Percentiles rank a stretch among this genome's conserved stretches.
Conservation (phyloP, 2,329 filamentous ascomycete genomes). For the Lachnellula cervina region DNA sequence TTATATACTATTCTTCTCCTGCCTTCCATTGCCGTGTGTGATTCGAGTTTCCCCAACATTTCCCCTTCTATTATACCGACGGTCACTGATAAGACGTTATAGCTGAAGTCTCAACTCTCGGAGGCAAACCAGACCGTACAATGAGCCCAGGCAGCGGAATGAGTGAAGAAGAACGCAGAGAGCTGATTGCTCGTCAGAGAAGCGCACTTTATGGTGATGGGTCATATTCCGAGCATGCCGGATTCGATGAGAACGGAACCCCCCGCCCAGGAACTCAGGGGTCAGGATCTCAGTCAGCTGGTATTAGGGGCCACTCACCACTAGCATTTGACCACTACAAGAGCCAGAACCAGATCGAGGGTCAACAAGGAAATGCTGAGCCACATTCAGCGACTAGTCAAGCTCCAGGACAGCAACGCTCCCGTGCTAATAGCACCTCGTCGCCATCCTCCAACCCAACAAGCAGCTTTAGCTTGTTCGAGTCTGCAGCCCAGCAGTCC, state of each 20-base stretch:
- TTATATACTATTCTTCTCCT: slow-evolving; percentile 33
- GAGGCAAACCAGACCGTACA: slow-evolving; percentile 78
- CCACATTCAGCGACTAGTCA: slow-evolving; percentile 43
- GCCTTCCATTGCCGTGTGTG: slow-evolving; percentile 35
- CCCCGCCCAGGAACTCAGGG: slow-evolving; percentile 63
- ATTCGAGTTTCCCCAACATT: slow-evolving; percentile 20
- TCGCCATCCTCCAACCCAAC: slow-evolving; percentile 69
- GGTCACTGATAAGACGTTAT: slow-evolving; percentile 49
- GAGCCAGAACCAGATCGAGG: slow-evolving; percentile 31
- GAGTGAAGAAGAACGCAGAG: slow-evolving; percentile 93
- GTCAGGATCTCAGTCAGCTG: slow-evolving; percentile 53
- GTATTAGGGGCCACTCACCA: slow-evolving; percentile 72
- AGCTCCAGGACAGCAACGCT: slow-evolving; percentile 38
- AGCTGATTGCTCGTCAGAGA: slow-evolving; percentile 92
- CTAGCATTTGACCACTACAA: slow-evolving; percentile 69
- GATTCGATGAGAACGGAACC: slow-evolving; percentile 63
- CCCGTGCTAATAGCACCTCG: slow-evolving; percentile 76
- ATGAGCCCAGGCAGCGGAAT: slow-evolving; percentile 75
- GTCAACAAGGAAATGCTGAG: slow-evolving; percentile 36
- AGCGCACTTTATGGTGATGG: slow-evolving; percentile 85
- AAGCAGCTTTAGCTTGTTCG: slow-evolving; percentile 56
- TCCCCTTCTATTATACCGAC: slow-evolving; percentile 21
- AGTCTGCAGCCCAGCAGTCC: slow-evolving; percentile 58
- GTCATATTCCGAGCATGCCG: slow-evolving; percentile 61
- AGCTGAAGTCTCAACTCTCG: slow-evolving; percentile 60